A percentile compares a stretch with the other conserved stretches of the same genome.
phyloP scores from a whole-genome alignment of 805 yeast species.

The Schwanniomyces polymorphus region DNA sequence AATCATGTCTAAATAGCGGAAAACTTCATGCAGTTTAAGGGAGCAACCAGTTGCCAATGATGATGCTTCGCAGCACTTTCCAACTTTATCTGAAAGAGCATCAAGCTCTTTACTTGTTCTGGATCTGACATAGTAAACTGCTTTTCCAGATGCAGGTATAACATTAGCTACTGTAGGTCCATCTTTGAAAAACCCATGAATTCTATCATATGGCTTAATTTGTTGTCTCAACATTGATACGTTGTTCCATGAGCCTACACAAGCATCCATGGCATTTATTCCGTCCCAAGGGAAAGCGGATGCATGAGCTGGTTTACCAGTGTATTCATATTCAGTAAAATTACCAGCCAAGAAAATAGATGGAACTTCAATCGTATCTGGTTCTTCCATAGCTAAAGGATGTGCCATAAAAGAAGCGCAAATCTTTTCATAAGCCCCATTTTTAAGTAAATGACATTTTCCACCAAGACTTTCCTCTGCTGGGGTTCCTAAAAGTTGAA shows the following conservation, averaged over 20 bases:
- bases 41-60: slow-evolving; percentile 30
- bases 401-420: slow-evolving; percentile 26
- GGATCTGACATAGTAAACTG: slow-evolving; percentile 13
- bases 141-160: slow-evolving; percentile 19
- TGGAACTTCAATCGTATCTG: slow-evolving; percentile 1
- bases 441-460: slow-evolving; percentile 17
- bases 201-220: slow-evolving; percentile 18
- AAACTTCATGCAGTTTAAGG: slow-evolving; percentile 26
- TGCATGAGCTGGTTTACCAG: slow-evolving; percentile 25
- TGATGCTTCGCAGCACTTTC: slow-evolving; percentile 22
- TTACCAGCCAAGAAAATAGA: slow-evolving; percentile 15
- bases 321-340: slow-evolving; percentile 13
- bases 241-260: slow-evolving; percentile 19
- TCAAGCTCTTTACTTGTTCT: slow-evolving; percentile 12
- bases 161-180: slow-evolving; percentile 23
- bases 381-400: slow-evolving; percentile 9
- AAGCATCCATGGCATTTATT: slow-evolving; percentile 26
- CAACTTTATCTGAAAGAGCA: slow-evolving; percentile 18
- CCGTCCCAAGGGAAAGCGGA: slow-evolving; percentile 28
- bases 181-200: slow-evolving; percentile 18
- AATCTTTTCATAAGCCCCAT: slow-evolving; percentile 21
- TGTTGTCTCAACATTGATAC: slow-evolving; percentile 25
- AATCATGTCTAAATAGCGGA: slow-evolving; percentile 20
- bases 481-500: slow-evolving; percentile 26
- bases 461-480: slow-evolving; percentile 29